Evolutionary conservation across 164 flowering plant species (phyloP).

Genomic region (Vitis riparia): DNA sequence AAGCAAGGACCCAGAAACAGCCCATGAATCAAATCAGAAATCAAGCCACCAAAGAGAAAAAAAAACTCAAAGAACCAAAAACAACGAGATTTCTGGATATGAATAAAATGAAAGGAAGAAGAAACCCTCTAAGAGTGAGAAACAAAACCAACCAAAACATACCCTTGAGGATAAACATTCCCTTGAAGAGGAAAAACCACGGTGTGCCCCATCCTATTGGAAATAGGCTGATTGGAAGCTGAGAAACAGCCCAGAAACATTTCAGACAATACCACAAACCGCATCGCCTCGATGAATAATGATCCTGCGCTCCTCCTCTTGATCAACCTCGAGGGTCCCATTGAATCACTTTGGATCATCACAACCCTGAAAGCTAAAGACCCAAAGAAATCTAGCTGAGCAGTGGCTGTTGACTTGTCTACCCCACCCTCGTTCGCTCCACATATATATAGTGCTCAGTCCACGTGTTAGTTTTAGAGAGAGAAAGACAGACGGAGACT

Average conservation of each 20-base stretch:
- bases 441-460: no score
- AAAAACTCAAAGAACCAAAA: neutral
- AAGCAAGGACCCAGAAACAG: neutral
- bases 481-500: no score
- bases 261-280: constrained; percentile 8
- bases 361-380: no score
- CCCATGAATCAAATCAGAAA: neutral
- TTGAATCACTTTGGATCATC: no score
- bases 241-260: constrained; percentile 23
- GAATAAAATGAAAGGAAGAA: constrained; percentile 2
- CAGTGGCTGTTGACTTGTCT: no score
- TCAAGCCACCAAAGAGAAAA: neutral
- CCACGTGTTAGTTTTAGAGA: no score
- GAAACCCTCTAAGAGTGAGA: neutral
- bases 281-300: neutral
- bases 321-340: no score
- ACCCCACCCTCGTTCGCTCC: no score
- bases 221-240: constrained; percentile 14
- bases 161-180: constrained; percentile 80
- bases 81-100: neutral
- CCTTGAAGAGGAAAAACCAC: constrained; percentile 49
- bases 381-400: no score
- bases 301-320: no score
- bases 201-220: constrained; percentile 26
- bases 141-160: constrained; percentile 1